phyloP scores from a whole-genome alignment of 1,139 yeast genomes.

The Pichia sp. region DNA sequence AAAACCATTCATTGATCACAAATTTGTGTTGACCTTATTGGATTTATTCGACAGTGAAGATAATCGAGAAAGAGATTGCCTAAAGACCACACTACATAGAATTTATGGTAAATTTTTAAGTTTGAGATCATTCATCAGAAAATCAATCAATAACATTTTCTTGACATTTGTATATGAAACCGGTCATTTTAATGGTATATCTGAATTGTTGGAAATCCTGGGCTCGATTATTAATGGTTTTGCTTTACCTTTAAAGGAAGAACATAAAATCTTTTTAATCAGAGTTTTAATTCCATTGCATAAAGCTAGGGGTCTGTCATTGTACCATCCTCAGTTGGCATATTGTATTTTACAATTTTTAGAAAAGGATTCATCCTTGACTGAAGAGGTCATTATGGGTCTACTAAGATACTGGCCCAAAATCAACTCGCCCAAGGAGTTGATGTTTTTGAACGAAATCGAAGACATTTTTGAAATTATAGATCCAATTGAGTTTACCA shows the following conservation, averaged over 20 bases:
- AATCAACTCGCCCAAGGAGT: slow-evolving; percentile 89
- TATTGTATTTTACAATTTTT: slow-evolving; percentile 95
- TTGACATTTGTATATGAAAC: slow-evolving; percentile 93
- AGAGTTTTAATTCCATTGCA: slow-evolving; percentile 91
- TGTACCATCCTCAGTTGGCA: slow-evolving; percentile 94
- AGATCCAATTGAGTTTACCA: slow-evolving; percentile 87
- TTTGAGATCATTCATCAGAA: slow-evolving; percentile 83
- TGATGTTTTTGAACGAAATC: slow-evolving; percentile 89
- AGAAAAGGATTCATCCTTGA: slow-evolving; percentile 85
- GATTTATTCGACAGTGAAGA: slow-evolving; percentile 95
- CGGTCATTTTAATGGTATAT: slow-evolving; percentile 91
- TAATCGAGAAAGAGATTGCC: slow-evolving; percentile 89
- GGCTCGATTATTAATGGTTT: slow-evolving; percentile 97
- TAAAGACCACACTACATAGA: slow-evolving; percentile 90
- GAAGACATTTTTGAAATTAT: slow-evolving; percentile 96
- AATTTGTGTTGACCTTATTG: slow-evolving; percentile 68
- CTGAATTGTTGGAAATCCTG: slow-evolving; percentile 86
- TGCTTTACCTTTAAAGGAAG: slow-evolving; percentile 94
- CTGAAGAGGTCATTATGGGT: slow-evolving; percentile 95
- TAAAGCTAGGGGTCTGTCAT: slow-evolving; percentile 77
- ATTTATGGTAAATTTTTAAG: slow-evolving; percentile 92
- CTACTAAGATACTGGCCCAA: slow-evolving; percentile 95
- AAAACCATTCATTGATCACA: slow-evolving; percentile 88
- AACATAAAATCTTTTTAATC: slow-evolving; percentile 84
- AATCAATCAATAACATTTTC: slow-evolving; percentile 86